These are phyloP conservation scores for Symbiodinium pilosum DNA, from an alignment of 73 alveolate genomes.

Conservation along the genomic window DNA sequence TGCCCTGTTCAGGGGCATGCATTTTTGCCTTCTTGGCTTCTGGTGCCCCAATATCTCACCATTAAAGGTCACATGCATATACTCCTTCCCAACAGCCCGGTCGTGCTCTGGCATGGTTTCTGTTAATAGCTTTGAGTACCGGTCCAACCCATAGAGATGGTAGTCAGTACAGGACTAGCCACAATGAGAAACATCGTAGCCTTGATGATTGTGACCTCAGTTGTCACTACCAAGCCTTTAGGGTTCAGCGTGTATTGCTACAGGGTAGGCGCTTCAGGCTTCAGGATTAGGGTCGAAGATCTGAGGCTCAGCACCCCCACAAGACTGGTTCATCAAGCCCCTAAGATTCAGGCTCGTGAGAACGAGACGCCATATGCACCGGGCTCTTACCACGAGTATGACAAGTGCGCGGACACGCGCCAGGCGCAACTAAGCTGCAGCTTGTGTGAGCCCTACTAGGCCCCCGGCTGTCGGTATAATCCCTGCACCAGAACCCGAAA, in stretches of 20 bases:
- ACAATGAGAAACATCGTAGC: background rate
- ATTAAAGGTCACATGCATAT: too few relatives aligned
- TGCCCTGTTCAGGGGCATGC: background rate
- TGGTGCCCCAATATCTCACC: too few relatives aligned
- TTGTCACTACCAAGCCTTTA: background rate
- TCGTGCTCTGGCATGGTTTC: background rate
- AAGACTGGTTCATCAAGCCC: background rate
- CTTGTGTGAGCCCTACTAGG: background rate
- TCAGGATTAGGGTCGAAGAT: background rate
- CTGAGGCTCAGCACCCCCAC: background rate
- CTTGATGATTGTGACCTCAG: background rate
- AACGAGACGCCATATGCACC: slow-evolving; percentile 7
- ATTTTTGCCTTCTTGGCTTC: too few relatives aligned
- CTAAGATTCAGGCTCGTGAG: background rate
- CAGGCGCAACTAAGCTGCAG: background rate
- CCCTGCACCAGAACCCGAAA: too few relatives aligned
- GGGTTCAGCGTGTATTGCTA: background rate
- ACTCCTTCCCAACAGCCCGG: too few relatives aligned
- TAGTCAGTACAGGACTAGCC: background rate
- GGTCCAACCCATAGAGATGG: background rate
- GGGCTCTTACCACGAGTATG: slow-evolving; percentile 3
- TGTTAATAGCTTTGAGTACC: too few relatives aligned
- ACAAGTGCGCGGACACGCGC: slow-evolving; percentile 15
- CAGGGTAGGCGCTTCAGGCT: background rate
- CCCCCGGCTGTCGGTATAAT: too few relatives aligned